phyloP scores from a whole-genome alignment of 2,329 filamentous ascomycete species.

The Fusarium sp. region DNA sequence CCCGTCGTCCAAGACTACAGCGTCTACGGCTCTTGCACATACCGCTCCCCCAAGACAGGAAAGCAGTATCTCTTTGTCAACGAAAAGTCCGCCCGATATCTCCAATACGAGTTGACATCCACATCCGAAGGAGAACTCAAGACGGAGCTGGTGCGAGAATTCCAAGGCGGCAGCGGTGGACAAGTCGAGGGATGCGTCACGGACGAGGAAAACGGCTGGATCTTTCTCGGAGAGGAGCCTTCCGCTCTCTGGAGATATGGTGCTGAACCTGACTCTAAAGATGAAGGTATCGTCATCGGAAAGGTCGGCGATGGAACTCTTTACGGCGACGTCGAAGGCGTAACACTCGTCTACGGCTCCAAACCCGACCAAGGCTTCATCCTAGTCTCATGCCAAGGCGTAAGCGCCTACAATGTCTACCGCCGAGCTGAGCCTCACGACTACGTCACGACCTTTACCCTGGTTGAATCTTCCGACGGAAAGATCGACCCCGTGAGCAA shows the following conservation, averaged over 20 bases:
- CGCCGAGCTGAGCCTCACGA: slow-evolving; percentile 59
- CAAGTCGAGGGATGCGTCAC: slow-evolving; percentile 66
- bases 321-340: slow-evolving; percentile 65
- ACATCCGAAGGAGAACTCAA: slow-evolving; percentile 53
- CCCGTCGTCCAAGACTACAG: slow-evolving; percentile 56
- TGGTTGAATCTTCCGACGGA: slow-evolving; percentile 53
- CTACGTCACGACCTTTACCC: slow-evolving; percentile 60
- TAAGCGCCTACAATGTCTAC: slow-evolving; percentile 64
- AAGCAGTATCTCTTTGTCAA: slow-evolving; percentile 67
- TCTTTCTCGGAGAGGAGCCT: slow-evolving; percentile 64
- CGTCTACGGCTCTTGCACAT: slow-evolving; percentile 64
- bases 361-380: slow-evolving; percentile 58
- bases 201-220: slow-evolving; percentile 61
- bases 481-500: slow-evolving; percentile 62
- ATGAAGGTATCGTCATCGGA: slow-evolving; percentile 50
- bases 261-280: slow-evolving; percentile 58
- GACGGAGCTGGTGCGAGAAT: slow-evolving; percentile 61
- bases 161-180: slow-evolving; percentile 60
- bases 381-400: slow-evolving; percentile 63
- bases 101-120: slow-evolving; percentile 62
- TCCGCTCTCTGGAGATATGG: slow-evolving; percentile 63
- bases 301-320: slow-evolving; percentile 59
- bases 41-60: slow-evolving; percentile 57
- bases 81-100: slow-evolving; percentile 62
- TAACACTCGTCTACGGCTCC: slow-evolving; percentile 60